Conservation (phyloP, 176 grass and related monocot species). For the Oryza meyeriana region DNA sequence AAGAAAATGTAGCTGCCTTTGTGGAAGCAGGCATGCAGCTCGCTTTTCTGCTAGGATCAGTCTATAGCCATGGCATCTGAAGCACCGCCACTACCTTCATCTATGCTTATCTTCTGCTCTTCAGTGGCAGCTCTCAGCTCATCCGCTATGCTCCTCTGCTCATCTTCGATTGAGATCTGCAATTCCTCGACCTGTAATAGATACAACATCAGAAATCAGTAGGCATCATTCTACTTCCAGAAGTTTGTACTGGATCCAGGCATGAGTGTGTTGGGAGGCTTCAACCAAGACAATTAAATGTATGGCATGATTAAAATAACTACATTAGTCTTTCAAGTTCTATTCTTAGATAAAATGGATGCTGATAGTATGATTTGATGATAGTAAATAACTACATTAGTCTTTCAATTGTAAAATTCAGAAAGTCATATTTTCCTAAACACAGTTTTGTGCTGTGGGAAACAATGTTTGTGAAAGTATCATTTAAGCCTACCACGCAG, state of each 20-base stretch:
- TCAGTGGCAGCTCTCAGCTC: constrained; percentile 48
- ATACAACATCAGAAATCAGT: not conserved
- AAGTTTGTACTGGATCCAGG: not conserved
- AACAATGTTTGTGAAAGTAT: not conserved
- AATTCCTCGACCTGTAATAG: constrained; percentile 74
- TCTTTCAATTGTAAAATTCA: constrained; percentile 16
- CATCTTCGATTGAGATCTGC: constrained; percentile 77
- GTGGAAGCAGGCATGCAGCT: not conserved
- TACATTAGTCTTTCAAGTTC: not conserved
- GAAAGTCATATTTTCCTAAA: not conserved
- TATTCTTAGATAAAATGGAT: not conserved
- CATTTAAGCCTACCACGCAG: not conserved
- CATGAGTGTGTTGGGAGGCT: not conserved
- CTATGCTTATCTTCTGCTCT: constrained; percentile 63
- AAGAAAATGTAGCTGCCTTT: not conserved
- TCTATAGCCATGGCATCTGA: constrained; percentile 87
- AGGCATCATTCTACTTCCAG: not conserved
- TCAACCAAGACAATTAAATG: not conserved
- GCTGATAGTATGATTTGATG: not conserved
- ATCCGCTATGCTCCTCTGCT: constrained; percentile 69
- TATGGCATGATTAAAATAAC: not conserved
- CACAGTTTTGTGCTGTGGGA: not conserved
- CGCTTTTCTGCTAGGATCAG: constrained; percentile 14
- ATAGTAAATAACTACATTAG: not conserved
- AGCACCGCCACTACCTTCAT: constrained; percentile 61